Evolutionary conservation across 2,329 filamentous ascomycete species (phyloP).

Genomic region (Massarina eburnea): DNA sequence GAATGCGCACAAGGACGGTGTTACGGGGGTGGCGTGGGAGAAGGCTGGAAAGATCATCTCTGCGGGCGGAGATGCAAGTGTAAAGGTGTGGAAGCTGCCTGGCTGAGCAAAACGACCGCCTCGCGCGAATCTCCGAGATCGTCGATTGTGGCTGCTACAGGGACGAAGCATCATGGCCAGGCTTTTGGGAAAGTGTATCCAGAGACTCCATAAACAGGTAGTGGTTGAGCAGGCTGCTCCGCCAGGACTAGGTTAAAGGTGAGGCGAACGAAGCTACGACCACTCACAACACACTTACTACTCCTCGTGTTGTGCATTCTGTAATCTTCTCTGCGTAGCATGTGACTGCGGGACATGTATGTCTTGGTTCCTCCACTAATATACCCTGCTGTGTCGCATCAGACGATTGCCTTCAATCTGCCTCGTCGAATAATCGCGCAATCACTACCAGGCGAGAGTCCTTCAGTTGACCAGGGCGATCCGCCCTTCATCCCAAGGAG

Average conservation of each 20-base stretch:
- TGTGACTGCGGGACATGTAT: constrained; percentile 8
- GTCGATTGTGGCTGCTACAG: no score
- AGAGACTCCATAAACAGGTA: background rate
- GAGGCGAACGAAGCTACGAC: constrained; percentile 10
- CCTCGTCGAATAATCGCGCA: constrained; percentile 15
- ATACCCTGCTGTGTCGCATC: constrained; percentile 4
- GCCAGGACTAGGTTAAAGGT: constrained; percentile 9
- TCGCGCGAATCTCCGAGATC: background rate
- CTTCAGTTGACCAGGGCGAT: constrained; percentile 6
- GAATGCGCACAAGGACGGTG: constrained; percentile 95
- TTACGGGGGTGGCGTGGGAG: constrained; percentile 85
- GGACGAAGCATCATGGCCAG: background rate
- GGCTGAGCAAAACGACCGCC: constrained; percentile 13
- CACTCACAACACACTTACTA: constrained; percentile 7
- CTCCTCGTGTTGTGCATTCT: constrained; percentile 4
- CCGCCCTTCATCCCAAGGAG: background rate
- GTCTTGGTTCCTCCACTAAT: background rate
- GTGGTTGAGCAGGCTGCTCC: constrained; percentile 2
- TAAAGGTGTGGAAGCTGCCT: constrained; percentile 76
- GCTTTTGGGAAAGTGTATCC: background rate
- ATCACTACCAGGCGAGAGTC: constrained; percentile 5
- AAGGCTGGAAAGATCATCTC: constrained; percentile 66
- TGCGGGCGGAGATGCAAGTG: constrained; percentile 80
- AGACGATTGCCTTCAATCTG: constrained; percentile 10
- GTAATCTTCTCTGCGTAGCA: constrained; percentile 6